Conservation (phyloP, 495 filamentous ascomycete genomes). For the Penicillium malachiteum region DNA sequence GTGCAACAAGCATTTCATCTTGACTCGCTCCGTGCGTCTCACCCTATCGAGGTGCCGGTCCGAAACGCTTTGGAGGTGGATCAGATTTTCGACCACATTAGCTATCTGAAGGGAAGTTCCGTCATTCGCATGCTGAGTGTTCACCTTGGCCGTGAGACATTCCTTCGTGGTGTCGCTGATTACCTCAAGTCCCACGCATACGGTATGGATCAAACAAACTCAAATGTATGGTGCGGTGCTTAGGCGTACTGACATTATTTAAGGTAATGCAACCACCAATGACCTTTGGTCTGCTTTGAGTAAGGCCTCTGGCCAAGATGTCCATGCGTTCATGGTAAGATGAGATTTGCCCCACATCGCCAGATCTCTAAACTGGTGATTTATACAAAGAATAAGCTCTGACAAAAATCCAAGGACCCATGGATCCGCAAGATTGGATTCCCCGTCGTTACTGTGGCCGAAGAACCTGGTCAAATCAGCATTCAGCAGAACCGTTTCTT, state of each 20-base stretch:
- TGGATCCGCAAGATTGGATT: slow-evolving; percentile 97
- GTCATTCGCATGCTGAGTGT: slow-evolving; percentile 91
- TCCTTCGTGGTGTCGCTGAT: slow-evolving; percentile 81
- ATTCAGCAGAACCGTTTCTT: slow-evolving; percentile 87
- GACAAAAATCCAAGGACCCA: slow-evolving; percentile 51
- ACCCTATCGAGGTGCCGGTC: slow-evolving; percentile 93
- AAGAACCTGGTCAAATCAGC: slow-evolving; percentile 76
- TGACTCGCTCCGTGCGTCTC: slow-evolving; percentile 84
- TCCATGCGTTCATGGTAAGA: slow-evolving; percentile 77
- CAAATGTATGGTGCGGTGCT: no score
- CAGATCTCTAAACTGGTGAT: neutral
- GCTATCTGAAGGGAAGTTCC: slow-evolving; percentile 92
- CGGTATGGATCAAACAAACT: slow-evolving; percentile 30
- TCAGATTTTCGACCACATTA: slow-evolving; percentile 94
- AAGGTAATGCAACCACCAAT: slow-evolving; percentile 87
- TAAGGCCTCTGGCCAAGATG: slow-evolving; percentile 84
- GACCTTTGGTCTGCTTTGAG: slow-evolving; percentile 91
- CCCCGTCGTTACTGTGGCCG: slow-evolving; percentile 80
- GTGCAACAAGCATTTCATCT: slow-evolving; percentile 87
- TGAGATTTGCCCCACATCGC: neutral
- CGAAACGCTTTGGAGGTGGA: slow-evolving; percentile 88
- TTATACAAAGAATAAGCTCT: neutral
- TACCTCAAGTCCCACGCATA: slow-evolving; percentile 89
- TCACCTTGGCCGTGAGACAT: slow-evolving; percentile 80
- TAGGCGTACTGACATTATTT: neutral